Evolutionary conservation across 1,284 basidiomycete genomes (phyloP).

Genomic region (Apiotrichum domesticum): DNA sequence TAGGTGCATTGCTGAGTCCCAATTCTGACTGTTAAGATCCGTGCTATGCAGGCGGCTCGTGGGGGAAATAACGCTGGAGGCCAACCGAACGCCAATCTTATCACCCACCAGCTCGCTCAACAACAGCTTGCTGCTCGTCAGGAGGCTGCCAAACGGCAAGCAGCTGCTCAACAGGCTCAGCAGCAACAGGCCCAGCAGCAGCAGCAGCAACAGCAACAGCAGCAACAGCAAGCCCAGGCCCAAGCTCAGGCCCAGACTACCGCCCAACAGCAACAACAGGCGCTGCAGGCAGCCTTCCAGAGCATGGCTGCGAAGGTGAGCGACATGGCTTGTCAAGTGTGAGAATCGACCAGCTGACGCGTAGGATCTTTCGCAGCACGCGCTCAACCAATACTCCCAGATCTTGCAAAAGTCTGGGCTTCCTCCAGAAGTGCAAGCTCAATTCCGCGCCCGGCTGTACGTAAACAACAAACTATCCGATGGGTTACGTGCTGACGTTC

Average conservation of each 20-base stretch:
- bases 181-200: constrained; percentile 10
- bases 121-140: neutral
- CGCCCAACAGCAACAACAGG: constrained; percentile 6
- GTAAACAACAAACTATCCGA: neutral
- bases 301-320: constrained; percentile 11
- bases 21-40: constrained; percentile 5
- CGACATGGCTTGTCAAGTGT: neutral
- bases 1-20: neutral
- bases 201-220: constrained; percentile 9
- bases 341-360: neutral
- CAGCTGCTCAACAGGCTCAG: constrained; percentile 1
- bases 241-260: neutral
- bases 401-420: constrained; percentile 6
- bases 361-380: constrained; percentile 9
- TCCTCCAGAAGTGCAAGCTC: constrained; percentile 11
- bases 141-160: neutral
- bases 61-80: constrained; percentile 2
- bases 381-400: constrained; percentile 12
- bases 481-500: neutral
- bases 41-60: constrained; percentile 15
- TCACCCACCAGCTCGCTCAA: constrained; percentile 12
- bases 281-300: constrained; percentile 1
- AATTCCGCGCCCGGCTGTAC: constrained; percentile 4
- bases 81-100: constrained; percentile 4
- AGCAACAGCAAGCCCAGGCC: constrained; percentile 1